These are phyloP conservation scores for Amphirosellinia nigrospora DNA, from an alignment of 495 filamentous ascomycete species.

Conservation along the genomic window DNA sequence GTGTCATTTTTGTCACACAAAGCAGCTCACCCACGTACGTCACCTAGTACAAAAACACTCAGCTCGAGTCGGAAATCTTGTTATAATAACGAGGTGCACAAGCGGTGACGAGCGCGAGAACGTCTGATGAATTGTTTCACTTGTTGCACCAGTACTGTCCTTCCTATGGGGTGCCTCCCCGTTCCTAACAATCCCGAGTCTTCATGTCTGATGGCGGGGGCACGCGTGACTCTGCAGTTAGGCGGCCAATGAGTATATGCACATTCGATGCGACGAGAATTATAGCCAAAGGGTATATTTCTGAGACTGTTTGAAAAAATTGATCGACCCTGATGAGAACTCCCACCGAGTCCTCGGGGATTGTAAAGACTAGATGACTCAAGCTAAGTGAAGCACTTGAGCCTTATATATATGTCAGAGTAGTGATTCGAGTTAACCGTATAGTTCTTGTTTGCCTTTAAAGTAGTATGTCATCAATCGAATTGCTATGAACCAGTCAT, in stretches of 20 bases:
- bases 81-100: background rate
- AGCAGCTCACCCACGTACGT: background rate
- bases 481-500: background rate
- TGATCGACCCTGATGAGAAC: no score
- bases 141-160: background rate
- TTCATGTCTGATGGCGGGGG: background rate
- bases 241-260: background rate
- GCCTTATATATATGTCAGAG: background rate
- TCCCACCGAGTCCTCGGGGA: no score
- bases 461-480: no score
- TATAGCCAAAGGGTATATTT: background rate
- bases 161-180: background rate
- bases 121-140: background rate
- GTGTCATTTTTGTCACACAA: background rate
- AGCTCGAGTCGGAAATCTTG: constrained; percentile 3
- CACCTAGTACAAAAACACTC: background rate
- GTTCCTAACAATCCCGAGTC: background rate
- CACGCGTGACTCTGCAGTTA: background rate
- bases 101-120: background rate
- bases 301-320: background rate
- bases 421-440: background rate
- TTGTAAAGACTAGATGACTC: background rate
- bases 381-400: background rate
- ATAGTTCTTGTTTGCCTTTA: background rate
- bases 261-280: background rate